Base-by-base conservation (phyloP, 2,329 filamentous ascomycete species). In the Cladosporium colombiae region DNA sequence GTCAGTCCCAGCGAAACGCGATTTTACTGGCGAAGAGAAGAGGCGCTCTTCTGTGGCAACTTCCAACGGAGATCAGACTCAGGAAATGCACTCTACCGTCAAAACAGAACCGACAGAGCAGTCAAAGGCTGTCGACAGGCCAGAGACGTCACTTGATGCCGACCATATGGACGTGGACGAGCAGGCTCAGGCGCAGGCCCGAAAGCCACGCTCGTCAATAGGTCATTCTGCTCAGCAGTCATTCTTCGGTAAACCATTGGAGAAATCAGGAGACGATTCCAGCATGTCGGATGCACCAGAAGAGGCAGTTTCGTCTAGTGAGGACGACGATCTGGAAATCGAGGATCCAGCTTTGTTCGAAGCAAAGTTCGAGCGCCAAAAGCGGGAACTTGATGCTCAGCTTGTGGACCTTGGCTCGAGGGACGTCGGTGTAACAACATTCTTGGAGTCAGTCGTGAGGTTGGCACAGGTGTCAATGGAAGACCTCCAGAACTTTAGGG, bases 311-410 rank as follows among this genome's bases (percentile, higher is more conserved):
- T 72, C 71, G 7, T 81, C 80, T 60, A 81, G 80, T 25, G 77
- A 78, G 50, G 81, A 83, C 23, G 81, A 83, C 60, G 80, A 80
- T 58, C 74, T 81, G 62, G 80, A 82, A 68, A 74, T 81, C 13
- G 80, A 83, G 65, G 80, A 82, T 62, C 78, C 81, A 62, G 79
- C 79, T 10, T 76, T 81, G 35, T 78, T 78, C 23, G 79, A 82
- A 70, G 79, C 78, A 5, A 82, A 80, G 58, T 83, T 81, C 67
- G 80, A 81, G 52, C 74, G 78, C 11, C 77, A 81, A 65, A 81
- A 81, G 68, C 74, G 80, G 14, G 74, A 76, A 58, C 74, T 83
- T 6, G 79, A 80, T 68, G 74, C 79, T 4, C 78, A 79, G 66
- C 76, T 79, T 62, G 74, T 80, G 25, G 80, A 83, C 64, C 68